Percentiles rank a stretch among this genome's conserved stretches.
These are phyloP conservation scores for Colletotrichum horii DNA, from an alignment of 2,329 filamentous ascomycete genomes.

Conservation along the genomic window DNA sequence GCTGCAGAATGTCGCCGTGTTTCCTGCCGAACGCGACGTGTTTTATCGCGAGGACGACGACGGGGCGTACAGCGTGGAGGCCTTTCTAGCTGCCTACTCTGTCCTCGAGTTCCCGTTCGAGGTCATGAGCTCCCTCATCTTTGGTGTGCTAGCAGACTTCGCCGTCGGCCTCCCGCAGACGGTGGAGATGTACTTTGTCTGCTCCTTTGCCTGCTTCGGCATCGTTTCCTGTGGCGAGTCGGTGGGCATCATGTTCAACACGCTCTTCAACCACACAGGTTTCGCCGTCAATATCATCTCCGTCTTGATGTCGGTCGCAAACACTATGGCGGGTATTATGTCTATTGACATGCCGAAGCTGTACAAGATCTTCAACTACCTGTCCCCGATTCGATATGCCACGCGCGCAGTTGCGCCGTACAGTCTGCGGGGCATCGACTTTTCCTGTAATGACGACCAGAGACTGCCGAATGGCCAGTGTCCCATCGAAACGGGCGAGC, in stretches of 20 bases:
- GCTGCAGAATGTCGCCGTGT: slow-evolving; percentile 79
- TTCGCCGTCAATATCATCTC: slow-evolving; percentile 78
- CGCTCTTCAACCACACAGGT: slow-evolving; percentile 74
- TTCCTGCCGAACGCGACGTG: slow-evolving; percentile 74
- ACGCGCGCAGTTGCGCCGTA: slow-evolving; percentile 71
- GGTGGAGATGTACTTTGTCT: slow-evolving; percentile 69
- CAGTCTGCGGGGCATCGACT: slow-evolving; percentile 63
- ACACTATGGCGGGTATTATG: slow-evolving; percentile 74
- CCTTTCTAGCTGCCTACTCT: slow-evolving; percentile 75
- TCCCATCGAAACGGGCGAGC: slow-evolving; percentile 67
- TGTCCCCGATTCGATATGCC: slow-evolving; percentile 74
- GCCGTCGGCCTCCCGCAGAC: slow-evolving; percentile 70
- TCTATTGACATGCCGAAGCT: slow-evolving; percentile 72
- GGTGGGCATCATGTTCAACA: slow-evolving; percentile 82
- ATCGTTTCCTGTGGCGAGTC: slow-evolving; percentile 78
- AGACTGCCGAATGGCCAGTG: slow-evolving; percentile 65
- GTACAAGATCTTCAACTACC: slow-evolving; percentile 72
- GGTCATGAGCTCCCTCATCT: slow-evolving; percentile 67
- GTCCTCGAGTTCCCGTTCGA: slow-evolving; percentile 76
- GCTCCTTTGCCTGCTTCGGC: slow-evolving; percentile 73
- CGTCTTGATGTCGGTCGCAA: slow-evolving; percentile 72
- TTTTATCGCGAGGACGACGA: slow-evolving; percentile 81
- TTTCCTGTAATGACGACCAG: slow-evolving; percentile 69
- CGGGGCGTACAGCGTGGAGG: slow-evolving; percentile 72
- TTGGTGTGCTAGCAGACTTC: slow-evolving; percentile 67